phyloP scores from a whole-genome alignment of 257 asterid species.

The Capsicum rhomboideum region DNA sequence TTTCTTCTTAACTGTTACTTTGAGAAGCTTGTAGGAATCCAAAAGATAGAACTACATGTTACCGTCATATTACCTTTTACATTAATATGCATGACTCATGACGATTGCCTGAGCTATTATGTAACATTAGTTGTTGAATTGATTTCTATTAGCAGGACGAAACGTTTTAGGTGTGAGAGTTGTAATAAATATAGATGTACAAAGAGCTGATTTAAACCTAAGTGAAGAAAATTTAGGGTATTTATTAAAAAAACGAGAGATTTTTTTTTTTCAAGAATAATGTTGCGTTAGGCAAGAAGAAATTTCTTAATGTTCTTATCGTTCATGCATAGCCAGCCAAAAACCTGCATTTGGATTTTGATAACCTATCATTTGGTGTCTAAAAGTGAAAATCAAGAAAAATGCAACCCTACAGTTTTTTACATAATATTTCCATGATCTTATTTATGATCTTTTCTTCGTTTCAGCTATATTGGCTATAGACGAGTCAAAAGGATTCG shows the following conservation, averaged over 20 bases:
- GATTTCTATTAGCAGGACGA: not conserved
- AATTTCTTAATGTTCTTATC: not conserved
- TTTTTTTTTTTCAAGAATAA: too few relatives aligned
- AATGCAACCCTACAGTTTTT: not conserved
- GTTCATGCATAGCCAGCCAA: not conserved
- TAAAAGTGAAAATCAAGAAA: not conserved
- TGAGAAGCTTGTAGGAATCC: not conserved
- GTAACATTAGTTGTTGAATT: conserved; percentile 4
- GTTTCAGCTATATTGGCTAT: conserved; percentile 77
- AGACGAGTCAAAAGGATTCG: conserved; percentile 55
- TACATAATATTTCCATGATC: not conserved
- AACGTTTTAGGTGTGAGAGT: not conserved
- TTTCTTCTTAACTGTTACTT: conserved; percentile 24
- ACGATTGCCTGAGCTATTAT: not conserved
- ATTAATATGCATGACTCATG: not conserved
- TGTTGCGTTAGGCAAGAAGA: not conserved
- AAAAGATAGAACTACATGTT: not conserved
- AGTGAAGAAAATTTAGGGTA: too few relatives aligned
- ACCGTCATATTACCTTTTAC: not conserved
- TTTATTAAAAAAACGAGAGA: too few relatives aligned
- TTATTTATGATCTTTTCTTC: not conserved
- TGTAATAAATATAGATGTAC: not conserved
- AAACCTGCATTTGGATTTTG: not conserved
- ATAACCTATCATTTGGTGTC: not conserved
- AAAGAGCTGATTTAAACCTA: too few relatives aligned